These are phyloP conservation scores for Bolboschoenoplectus hybrid DNA, from an alignment of 202 grass and related monocot species.

Conservation along the genomic window DNA sequence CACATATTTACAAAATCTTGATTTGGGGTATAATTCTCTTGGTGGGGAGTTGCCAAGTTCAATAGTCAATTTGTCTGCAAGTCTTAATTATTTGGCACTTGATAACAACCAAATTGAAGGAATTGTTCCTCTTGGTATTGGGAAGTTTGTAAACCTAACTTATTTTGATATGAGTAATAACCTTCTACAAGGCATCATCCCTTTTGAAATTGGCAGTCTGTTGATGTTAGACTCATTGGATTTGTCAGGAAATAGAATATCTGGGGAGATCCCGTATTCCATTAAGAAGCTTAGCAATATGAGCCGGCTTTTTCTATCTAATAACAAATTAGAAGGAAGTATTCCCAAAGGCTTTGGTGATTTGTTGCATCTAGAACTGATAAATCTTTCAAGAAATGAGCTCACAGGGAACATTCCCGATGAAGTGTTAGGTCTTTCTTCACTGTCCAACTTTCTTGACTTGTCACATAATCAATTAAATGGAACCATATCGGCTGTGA, in stretches of 20 bases:
- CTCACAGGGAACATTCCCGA: conserved; percentile 46
- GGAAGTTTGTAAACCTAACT: conserved; percentile 5
- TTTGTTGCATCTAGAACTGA: conserved; percentile 12
- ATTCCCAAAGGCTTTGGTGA: conserved; percentile 25
- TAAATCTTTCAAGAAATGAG: conserved; percentile 45
- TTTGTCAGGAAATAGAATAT: conserved; percentile 37
- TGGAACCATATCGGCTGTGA: conserved; percentile 42
- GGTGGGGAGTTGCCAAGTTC: conserved; percentile 36
- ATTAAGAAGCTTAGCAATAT: conserved; percentile 45
- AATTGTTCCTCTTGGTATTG: conserved; percentile 34
- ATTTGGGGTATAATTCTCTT: conserved; percentile 40
- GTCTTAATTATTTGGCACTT: conserved; percentile 20
- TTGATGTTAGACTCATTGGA: conserved; percentile 19
- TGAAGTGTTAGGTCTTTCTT: conserved; percentile 42
- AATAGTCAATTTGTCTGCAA: conserved; percentile 41
- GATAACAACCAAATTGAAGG: conserved; percentile 43
- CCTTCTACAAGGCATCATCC: conserved; percentile 44
- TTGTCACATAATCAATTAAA: conserved; percentile 51
- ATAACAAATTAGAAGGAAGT: conserved; percentile 36
- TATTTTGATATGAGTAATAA: conserved; percentile 34
- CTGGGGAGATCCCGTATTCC: conserved; percentile 40
- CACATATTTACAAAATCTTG: conserved; percentile 30
- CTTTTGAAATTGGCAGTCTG: conserved; percentile 40
- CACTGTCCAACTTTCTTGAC: conserved; percentile 43
- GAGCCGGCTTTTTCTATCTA: conserved; percentile 25